Percentiles rank a stretch among this genome's conserved stretches.
phyloP scores from a whole-genome alignment of 2,329 filamentous ascomycete genomes.

The Venturia oleaginea region DNA sequence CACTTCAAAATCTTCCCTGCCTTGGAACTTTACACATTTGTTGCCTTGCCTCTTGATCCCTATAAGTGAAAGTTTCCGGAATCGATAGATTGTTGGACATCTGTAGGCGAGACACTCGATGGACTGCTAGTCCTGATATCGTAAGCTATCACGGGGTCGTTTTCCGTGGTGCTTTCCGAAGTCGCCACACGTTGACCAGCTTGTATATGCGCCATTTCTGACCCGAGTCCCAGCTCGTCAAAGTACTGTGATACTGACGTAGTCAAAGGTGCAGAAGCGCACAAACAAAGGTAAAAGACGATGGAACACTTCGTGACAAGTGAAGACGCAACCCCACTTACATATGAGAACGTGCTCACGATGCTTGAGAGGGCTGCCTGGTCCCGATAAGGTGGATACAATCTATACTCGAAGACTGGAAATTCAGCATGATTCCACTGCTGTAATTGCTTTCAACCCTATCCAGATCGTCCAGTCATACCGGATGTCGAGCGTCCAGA shows the following conservation, averaged over 20 bases:
- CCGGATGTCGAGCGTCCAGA: neutral
- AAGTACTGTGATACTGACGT: neutral
- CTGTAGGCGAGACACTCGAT: neutral
- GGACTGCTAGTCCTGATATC: neutral
- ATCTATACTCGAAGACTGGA: neutral
- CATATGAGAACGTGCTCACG: neutral
- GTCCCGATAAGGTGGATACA: slow-evolving; percentile 3
- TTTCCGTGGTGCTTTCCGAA: neutral
- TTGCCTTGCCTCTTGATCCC: neutral
- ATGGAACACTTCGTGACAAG: neutral
- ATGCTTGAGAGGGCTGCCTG: neutral
- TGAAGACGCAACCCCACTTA: neutral
- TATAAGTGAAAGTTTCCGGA: neutral
- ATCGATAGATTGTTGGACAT: neutral
- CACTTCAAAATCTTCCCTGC: neutral
- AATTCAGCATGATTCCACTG: neutral
- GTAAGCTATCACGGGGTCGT: neutral
- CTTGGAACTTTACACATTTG: neutral
- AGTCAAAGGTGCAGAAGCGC: neutral
- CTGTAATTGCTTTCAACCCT: neutral
- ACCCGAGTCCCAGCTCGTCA: neutral
- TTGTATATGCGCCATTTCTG: neutral
- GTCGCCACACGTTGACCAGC: neutral
- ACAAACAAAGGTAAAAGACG: neutral
- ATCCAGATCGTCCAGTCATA: neutral